phyloP scores from a whole-genome alignment of 2,329 filamentous ascomycete species.

The Fusarium tuaranense region DNA sequence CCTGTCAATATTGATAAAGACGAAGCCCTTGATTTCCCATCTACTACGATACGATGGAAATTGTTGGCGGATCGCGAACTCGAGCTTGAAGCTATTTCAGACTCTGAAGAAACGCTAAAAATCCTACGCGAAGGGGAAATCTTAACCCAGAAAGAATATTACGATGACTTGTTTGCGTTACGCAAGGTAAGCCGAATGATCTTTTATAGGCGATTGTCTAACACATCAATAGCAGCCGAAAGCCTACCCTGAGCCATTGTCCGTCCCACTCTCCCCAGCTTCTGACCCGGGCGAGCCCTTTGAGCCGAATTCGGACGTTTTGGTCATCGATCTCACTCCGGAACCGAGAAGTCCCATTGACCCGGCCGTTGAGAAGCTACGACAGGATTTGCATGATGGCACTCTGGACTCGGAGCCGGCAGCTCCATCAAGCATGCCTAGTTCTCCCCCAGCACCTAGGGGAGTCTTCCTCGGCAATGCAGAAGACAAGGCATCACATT shows the following conservation, averaged over 20 bases:
- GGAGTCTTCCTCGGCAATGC: background rate
- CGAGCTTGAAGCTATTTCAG: conserved; percentile 36
- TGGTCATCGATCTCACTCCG: conserved; percentile 46
- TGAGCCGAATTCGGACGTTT: conserved; percentile 31
- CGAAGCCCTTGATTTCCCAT: conserved; percentile 45
- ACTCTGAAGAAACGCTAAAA: background rate
- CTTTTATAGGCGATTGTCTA: background rate
- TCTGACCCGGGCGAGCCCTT: conserved; percentile 32
- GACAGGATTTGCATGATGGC: conserved; percentile 14
- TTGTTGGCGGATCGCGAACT: conserved; percentile 43
- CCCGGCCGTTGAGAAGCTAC: background rate
- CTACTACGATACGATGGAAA: conserved; percentile 33
- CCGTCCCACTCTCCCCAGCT: conserved; percentile 45
- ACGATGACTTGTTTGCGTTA: conserved; percentile 12
- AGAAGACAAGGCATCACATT: background rate
- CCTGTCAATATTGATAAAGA: conserved; percentile 39
- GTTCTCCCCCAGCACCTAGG: conserved; percentile 20
- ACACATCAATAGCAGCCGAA: conserved; percentile 5
- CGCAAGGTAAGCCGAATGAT: conserved; percentile 7
- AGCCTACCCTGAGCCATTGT: conserved; percentile 33
- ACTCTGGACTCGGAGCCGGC: conserved; percentile 38
- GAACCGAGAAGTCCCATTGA: conserved; percentile 46
- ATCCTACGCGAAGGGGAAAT: background rate
- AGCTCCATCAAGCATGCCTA: conserved; percentile 18
- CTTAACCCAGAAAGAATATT: background rate